Percentiles rank a stretch among this genome's conserved stretches.
phyloP scores from a whole-genome alignment of 2,329 filamentous ascomycete genomes.

The Tolypocladium tundrense region DNA sequence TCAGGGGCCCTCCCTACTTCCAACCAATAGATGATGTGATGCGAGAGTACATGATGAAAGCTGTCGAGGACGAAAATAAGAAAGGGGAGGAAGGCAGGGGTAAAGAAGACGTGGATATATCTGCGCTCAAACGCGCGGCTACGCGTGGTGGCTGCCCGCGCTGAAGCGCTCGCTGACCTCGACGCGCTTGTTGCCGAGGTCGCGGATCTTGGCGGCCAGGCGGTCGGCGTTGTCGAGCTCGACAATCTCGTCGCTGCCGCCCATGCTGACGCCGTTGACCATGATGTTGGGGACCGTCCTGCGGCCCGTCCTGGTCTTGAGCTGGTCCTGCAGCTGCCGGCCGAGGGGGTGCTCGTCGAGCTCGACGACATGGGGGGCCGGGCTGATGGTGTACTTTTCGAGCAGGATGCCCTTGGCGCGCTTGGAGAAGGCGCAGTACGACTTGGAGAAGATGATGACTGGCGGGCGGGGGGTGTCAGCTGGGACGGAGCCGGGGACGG shows the following conservation, averaged over 20 bases:
- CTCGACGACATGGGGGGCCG: constrained; percentile 79
- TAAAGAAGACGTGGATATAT: not conserved
- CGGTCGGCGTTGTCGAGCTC: constrained; percentile 57
- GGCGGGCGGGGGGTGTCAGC: constrained; percentile 6
- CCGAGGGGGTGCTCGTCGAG: constrained; percentile 76
- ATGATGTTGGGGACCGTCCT: constrained; percentile 87
- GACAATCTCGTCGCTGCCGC: constrained; percentile 78
- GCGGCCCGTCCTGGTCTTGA: constrained; percentile 66
- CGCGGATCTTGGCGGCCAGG: constrained; percentile 61
- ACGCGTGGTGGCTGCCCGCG: constrained; percentile 4
- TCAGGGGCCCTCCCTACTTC: not conserved
- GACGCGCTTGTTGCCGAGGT: constrained; percentile 60
- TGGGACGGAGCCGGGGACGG: not conserved
- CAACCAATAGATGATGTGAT: not conserved
- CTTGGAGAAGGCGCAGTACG: constrained; percentile 79
- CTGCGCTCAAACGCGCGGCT: not conserved
- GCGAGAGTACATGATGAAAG: not conserved
- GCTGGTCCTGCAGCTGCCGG: constrained; percentile 55
- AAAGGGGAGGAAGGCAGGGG: not conserved
- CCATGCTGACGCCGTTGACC: constrained; percentile 78
- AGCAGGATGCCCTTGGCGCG: constrained; percentile 79
- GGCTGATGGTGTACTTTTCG: constrained; percentile 73
- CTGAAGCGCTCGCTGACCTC: constrained; percentile 37
- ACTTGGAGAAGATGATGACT: constrained; percentile 96
- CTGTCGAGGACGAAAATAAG: not conserved